Conservation (phyloP, 75 land plant genomes). For the Pinus albicaulis region DNA sequence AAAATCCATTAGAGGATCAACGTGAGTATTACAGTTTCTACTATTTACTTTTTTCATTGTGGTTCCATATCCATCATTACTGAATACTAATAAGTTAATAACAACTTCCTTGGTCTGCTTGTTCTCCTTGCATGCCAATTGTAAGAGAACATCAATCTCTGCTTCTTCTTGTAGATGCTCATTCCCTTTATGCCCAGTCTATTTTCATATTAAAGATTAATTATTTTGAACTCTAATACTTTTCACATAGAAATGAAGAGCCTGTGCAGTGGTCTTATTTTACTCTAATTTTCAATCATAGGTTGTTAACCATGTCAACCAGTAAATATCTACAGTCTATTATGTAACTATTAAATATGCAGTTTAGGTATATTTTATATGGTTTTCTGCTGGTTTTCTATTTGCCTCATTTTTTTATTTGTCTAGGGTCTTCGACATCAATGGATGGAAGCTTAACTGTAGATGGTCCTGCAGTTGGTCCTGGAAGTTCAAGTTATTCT, state of each 20-base stretch:
- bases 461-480: conserved; percentile 23
- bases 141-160: neutral
- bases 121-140: neutral
- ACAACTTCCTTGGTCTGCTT: neutral
- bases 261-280: neutral
- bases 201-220: neutral
- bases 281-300: neutral
- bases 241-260: neutral
- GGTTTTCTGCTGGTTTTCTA: neutral
- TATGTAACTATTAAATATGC: neutral
- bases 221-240: neutral
- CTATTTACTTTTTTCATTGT: no score
- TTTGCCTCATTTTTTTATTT: neutral
- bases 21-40: no score
- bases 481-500: conserved; percentile 12
- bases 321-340: neutral
- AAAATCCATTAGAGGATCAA: no score
- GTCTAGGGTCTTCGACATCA: conserved; percentile 13
- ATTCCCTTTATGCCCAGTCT: neutral
- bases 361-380: neutral
- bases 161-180: neutral
- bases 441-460: conserved; percentile 2
- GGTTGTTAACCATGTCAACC: neutral
- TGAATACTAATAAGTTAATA: neutral
- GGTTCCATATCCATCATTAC: neutral